Conservation (phyloP, 2,329 filamentous ascomycete genomes). For the Penicillium vulpinum region DNA sequence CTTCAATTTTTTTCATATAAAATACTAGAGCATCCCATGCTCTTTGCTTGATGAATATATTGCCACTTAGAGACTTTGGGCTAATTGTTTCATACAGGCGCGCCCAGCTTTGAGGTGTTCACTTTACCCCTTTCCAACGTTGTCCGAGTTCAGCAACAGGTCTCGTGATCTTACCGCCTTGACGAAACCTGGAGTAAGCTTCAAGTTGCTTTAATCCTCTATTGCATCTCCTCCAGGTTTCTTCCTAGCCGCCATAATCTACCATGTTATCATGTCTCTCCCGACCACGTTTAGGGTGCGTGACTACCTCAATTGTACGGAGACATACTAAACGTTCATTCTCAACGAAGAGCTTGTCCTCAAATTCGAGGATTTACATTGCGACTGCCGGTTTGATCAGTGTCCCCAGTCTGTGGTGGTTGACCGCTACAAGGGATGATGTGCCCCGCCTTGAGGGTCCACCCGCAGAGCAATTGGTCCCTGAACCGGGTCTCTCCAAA, state of each 20-base stretch:
- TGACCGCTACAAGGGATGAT: conserved; percentile 13
- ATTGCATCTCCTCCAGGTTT: not conserved
- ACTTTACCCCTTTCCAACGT: not conserved
- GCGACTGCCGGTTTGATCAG: conserved; percentile 14
- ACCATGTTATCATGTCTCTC: not conserved
- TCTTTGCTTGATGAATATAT: not conserved
- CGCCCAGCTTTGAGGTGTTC: not conserved
- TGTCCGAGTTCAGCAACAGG: not conserved
- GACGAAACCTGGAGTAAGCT: not conserved
- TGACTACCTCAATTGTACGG: conserved; percentile 4
- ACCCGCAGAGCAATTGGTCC: conserved; percentile 9
- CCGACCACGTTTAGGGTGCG: conserved; percentile 6
- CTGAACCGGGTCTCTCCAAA: conserved; percentile 16
- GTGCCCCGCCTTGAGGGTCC: conserved; percentile 19
- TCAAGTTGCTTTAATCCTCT: not conserved
- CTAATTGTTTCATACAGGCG: not conserved
- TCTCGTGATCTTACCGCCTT: not conserved
- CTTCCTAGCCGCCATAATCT: not conserved
- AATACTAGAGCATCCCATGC: not conserved
- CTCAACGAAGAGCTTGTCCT: conserved; percentile 13
- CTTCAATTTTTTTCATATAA: not conserved
- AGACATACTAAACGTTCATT: conserved; percentile 7
- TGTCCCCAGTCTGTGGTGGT: conserved; percentile 23
- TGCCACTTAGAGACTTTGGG: not conserved
- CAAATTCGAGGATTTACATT: conserved; percentile 11